Conservation (phyloP, 192 early-diverging fungal genomes). For the Chytriomyces sp. region DNA sequence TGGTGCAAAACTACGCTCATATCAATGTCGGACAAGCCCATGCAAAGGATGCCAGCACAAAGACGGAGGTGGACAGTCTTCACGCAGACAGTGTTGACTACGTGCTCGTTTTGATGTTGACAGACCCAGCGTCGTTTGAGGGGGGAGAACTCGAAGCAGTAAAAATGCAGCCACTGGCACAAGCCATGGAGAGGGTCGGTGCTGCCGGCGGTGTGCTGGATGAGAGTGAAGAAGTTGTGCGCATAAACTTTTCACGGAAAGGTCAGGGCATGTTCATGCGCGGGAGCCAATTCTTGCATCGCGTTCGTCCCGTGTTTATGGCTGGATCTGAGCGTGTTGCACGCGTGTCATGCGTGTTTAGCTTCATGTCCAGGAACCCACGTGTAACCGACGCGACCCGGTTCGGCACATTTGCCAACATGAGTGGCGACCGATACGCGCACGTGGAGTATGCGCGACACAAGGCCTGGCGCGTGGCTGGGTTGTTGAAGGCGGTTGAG, state of each 20-base stretch:
- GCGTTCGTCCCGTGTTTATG: background rate
- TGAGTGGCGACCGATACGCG: background rate
- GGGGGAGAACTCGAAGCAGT: background rate
- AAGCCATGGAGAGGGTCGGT: background rate
- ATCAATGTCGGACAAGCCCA: background rate
- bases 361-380: background rate
- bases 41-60: background rate
- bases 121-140: background rate
- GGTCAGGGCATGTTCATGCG: conserved; percentile 13
- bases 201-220: background rate
- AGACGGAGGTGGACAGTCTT: background rate
- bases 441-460: background rate
- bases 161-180: background rate
- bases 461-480: conserved; percentile 6
- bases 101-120: conserved; percentile 1
- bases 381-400: background rate
- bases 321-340: background rate
- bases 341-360: background rate
- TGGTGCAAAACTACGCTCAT: conserved; percentile 8
- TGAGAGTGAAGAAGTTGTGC: background rate
- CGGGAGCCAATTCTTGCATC: conserved; percentile 1
- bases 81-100: conserved; percentile 9
- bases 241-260: background rate
- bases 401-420: background rate
- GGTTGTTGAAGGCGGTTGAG: conserved; percentile 3